phyloP scores from a whole-genome alignment of 345 rosid genomes.

The Euphorbia tirucalli region DNA sequence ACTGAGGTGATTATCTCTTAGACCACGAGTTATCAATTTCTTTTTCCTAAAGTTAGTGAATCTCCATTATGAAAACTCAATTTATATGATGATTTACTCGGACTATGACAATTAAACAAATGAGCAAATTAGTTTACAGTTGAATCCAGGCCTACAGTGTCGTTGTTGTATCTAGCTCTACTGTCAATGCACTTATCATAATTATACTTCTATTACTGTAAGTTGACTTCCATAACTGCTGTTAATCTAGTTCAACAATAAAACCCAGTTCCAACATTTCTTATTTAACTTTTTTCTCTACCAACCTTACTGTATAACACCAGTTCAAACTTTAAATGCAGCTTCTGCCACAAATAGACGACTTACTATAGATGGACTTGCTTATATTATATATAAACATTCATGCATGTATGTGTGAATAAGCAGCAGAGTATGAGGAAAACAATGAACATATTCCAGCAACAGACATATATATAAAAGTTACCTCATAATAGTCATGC shows the following conservation, averaged over 20 bases:
- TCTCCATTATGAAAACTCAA: not conserved
- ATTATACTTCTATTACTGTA: no score
- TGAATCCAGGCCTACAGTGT: not conserved
- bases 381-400: not conserved
- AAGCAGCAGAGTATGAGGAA: not conserved
- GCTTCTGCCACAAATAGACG: not conserved
- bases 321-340: not conserved
- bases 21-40: not conserved
- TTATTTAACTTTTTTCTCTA: not conserved
- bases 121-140: not conserved
- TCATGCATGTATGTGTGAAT: not conserved
- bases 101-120: not conserved
- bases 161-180: not conserved
- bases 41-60: not conserved
- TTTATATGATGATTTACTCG: not conserved
- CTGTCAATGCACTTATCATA: no score
- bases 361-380: no score
- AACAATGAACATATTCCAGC: not conserved
- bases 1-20: no score
- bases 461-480: not conserved
- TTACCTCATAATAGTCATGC: slow-evolving; percentile 77
- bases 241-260: not conserved
- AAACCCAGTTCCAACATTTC: not conserved
- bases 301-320: not conserved
- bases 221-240: not conserved